Evolutionary conservation across 805 yeast genomes (phyloP).

Genomic region (Starmerella powellii): DNA sequence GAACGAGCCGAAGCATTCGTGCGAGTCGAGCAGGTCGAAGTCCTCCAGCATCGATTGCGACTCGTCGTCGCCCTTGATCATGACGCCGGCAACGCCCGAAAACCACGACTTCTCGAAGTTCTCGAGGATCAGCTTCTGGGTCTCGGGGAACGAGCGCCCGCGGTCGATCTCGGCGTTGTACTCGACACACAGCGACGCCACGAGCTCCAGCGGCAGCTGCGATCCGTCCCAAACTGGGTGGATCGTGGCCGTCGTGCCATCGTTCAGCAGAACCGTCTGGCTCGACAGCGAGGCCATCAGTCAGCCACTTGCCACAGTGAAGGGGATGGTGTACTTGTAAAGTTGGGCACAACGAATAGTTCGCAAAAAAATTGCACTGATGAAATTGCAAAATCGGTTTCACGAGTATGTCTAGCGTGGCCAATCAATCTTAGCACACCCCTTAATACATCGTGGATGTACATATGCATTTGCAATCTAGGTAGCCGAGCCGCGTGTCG

Average conservation of each 20-base stretch:
- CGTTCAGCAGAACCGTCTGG: constrained; percentile 64
- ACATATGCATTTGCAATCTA: too few relatives aligned
- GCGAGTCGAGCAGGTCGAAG: constrained; percentile 60
- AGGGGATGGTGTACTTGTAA: too few relatives aligned
- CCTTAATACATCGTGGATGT: too few relatives aligned
- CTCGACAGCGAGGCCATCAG: constrained; percentile 8
- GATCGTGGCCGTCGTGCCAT: constrained; percentile 84
- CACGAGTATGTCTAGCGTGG: too few relatives aligned
- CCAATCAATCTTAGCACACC: too few relatives aligned
- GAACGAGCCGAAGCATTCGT: constrained; percentile 81
- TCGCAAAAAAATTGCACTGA: too few relatives aligned
- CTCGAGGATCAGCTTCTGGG: constrained; percentile 63
- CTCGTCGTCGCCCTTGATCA: constrained; percentile 8
- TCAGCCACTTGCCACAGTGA: constrained; percentile 1
- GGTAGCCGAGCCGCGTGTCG: too few relatives aligned
- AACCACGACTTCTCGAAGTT: constrained; percentile 83
- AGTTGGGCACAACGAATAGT: too few relatives aligned
- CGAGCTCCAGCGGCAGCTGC: constrained; percentile 63
- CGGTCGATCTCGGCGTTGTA: constrained; percentile 83
- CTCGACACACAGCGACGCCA: constrained; percentile 79
- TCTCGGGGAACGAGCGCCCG: constrained; percentile 79
- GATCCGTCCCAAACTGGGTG: constrained; percentile 64
- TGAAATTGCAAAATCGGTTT: too few relatives aligned
- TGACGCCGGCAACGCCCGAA: constrained; percentile 56
- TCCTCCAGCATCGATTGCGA: constrained; percentile 28